Evolutionary conservation across 2,329 filamentous ascomycete species (phyloP), one percentile per base, ranked within the genome.

Genomic region (Exophiala viscosa): DNA sequence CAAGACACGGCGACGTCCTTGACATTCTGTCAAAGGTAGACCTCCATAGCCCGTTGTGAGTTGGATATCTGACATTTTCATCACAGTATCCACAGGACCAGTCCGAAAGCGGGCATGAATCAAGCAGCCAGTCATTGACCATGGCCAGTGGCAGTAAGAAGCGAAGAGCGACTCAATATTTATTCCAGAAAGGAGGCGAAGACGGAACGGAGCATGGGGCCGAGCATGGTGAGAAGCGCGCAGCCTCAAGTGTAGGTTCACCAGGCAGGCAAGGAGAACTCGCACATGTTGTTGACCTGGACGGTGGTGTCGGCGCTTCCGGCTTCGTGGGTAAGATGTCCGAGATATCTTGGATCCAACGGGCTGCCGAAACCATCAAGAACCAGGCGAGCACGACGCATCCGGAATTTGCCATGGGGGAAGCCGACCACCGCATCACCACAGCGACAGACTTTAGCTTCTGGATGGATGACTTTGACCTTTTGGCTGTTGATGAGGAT

Each of bases 311-410:
- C 13, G 58, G 58, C 2, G 53, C 53, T 2, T 46, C 56, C 11
- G 58, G 58, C 32, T 59, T 50, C 38, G 38, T 60, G 10, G 58
- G 58, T 13, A 59, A 59, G 43, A 57, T 57, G 45, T 60, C 58
- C 4, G 58, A 59, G 18, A 59, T 60, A 31, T 52, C 56, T 34
- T 60, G 58, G 58, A 51, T 61, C n/a, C 52, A 52, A 44, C 57
- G 57, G 33, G 58, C 41, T 10, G 48, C 43, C 20, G 38, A 55
- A 20, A 38, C 18, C 17, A n/a, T 48, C n/a, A 31, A n/a, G 5
- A 20, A 45, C 13, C 23, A 18, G 10, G 28, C 17, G 2, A 18
- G 10, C 17, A 15, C n/a, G 10, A 17, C 11, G 7, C 11, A 20
- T 7, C 34, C 31, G 9, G 33, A 45, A 15, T 5, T 50, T 44